Evolutionary conservation across 2,329 filamentous ascomycete genomes (phyloP), one percentile per base, ranked within the genome.

Genomic region (Stachybotrys chlorohalonatus): DNA sequence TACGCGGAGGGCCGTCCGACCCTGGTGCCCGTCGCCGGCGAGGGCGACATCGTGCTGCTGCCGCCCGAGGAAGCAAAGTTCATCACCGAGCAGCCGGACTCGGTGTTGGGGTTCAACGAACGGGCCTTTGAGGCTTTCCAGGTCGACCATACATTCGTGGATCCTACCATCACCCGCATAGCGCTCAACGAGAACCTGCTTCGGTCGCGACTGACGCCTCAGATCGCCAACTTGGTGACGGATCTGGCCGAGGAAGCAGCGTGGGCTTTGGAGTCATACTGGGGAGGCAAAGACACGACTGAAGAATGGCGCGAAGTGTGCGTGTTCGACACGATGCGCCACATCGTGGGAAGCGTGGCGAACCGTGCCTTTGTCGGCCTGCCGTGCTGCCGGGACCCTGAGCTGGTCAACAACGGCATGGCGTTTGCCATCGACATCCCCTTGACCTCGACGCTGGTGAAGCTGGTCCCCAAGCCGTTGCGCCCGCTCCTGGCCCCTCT

Each of bases 321-420:
- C 49, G 45, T 56, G 17, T 56, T 51, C 48, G 52, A 52, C 6
- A 54, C 52, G 4, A 56, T 56, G 54, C 54, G 54, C 11, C 52
- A 48, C 31, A 48, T 56, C 31, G 42, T 56, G 30, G 52, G 52
- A 13, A 56, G 45, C 49, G 52, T 54, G 24, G 53, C 49, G 3
- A 56, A 56, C 46, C 52, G 54, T 31, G 52, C 47, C 31, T 51
- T 54, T 47, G 45, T 56, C 16, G 52, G 54, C 5, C 30, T 49
- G 45, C 54, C 52, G n/a, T 11, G 4, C 31, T 52, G 49, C 32
- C 45, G 52, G 16, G 54, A 56, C 45, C 54, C 52, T 6, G 52
- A 31, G 7, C 47, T 53, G 9, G 17, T 53, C 24, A 42, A 49
- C n/a, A 42, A 39, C 8, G 52, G 52, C 45, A 53, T 53, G 52